phyloP scores from a whole-genome alignment of 495 filamentous ascomycete species.

The Staphylotrichum tortipilum region DNA sequence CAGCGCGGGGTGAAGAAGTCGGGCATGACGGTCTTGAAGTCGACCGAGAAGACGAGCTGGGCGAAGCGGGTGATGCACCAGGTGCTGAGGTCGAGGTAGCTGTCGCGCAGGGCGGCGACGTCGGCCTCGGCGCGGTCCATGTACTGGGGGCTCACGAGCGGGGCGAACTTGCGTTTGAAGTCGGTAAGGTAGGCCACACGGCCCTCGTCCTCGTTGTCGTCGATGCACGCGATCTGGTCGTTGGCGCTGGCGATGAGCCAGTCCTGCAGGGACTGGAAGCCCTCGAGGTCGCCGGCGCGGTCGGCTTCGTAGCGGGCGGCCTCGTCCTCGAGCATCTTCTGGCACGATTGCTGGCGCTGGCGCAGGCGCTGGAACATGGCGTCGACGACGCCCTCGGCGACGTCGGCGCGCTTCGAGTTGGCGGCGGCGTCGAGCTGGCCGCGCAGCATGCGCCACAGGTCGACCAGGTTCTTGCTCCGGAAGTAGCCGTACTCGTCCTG shows the following conservation, averaged over 20 bases:
- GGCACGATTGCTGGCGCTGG: slow-evolving; percentile 72
- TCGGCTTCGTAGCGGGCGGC: slow-evolving; percentile 56
- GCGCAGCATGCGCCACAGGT: slow-evolving; percentile 95
- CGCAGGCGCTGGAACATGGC: slow-evolving; percentile 85
- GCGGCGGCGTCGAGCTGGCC: slow-evolving; percentile 79
- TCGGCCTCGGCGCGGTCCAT: slow-evolving; percentile 61
- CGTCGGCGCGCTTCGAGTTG: slow-evolving; percentile 71
- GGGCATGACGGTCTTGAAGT: slow-evolving; percentile 70
- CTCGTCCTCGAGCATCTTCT: slow-evolving; percentile 82
- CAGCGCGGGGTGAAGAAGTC: slow-evolving; percentile 87
- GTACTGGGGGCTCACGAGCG: slow-evolving; percentile 73
- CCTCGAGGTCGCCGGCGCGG: slow-evolving; percentile 60
- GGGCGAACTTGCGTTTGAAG: slow-evolving; percentile 70
- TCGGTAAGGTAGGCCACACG: slow-evolving; percentile 67
- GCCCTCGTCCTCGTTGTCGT: slow-evolving; percentile 67
- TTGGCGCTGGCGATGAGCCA: slow-evolving; percentile 97
- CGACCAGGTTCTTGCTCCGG: slow-evolving; percentile 78
- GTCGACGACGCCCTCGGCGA: slow-evolving; percentile 87
- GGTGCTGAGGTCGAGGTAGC: slow-evolving; percentile 87
- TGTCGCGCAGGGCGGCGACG: slow-evolving; percentile 66
- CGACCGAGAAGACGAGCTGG: slow-evolving; percentile 71
- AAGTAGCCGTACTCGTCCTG: slow-evolving; percentile 79
- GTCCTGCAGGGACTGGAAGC: slow-evolving; percentile 73
- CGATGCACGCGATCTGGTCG: slow-evolving; percentile 96
- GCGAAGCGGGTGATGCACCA: slow-evolving; percentile 83